Conservation (phyloP, 108 stramenopile genomes). For the Nitzschia sp. region DNA sequence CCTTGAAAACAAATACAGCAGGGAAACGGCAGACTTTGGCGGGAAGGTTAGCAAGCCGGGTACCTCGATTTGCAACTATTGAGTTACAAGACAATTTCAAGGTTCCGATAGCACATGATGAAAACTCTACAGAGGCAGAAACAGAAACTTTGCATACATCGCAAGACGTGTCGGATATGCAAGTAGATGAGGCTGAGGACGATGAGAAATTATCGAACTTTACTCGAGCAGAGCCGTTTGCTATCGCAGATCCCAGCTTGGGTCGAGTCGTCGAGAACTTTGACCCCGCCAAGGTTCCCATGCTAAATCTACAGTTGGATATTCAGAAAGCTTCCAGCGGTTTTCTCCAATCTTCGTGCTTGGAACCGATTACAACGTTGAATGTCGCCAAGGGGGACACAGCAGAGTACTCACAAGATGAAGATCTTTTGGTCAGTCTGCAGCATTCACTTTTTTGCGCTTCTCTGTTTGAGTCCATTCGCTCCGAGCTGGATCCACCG, state of each 20-base stretch:
- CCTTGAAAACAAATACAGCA: slow-evolving; percentile 1
- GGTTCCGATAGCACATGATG: not conserved
- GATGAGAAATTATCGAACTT: slow-evolving; percentile 25
- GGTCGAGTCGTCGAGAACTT: slow-evolving; percentile 77
- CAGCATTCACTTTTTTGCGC: slow-evolving; percentile 89
- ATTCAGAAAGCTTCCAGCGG: slow-evolving; percentile 82
- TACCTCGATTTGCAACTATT: slow-evolving; percentile 83
- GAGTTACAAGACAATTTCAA: slow-evolving; percentile 63
- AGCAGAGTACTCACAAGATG: slow-evolving; percentile 41
- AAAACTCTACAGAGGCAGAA: not conserved
- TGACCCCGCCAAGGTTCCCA: slow-evolving; percentile 78
- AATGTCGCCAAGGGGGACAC: slow-evolving; percentile 10
- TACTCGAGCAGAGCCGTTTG: slow-evolving; percentile 79
- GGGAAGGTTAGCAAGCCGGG: slow-evolving; percentile 63
- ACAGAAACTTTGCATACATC: slow-evolving; percentile 8
- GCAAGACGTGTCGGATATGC: slow-evolving; percentile 8
- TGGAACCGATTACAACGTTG: slow-evolving; percentile 54
- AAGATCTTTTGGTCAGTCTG: slow-evolving; percentile 67
- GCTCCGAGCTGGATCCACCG: slow-evolving; percentile 58
- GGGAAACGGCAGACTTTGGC: slow-evolving; percentile 16
- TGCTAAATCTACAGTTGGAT: slow-evolving; percentile 71
- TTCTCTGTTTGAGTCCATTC: slow-evolving; percentile 85
- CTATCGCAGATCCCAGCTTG: slow-evolving; percentile 76
- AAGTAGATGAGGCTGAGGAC: not conserved
- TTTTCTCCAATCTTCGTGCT: slow-evolving; percentile 60